These are phyloP conservation scores for Trypanosoma grayi DNA, from an alignment of 208 protist genomes.

Conservation along the genomic window DNA sequence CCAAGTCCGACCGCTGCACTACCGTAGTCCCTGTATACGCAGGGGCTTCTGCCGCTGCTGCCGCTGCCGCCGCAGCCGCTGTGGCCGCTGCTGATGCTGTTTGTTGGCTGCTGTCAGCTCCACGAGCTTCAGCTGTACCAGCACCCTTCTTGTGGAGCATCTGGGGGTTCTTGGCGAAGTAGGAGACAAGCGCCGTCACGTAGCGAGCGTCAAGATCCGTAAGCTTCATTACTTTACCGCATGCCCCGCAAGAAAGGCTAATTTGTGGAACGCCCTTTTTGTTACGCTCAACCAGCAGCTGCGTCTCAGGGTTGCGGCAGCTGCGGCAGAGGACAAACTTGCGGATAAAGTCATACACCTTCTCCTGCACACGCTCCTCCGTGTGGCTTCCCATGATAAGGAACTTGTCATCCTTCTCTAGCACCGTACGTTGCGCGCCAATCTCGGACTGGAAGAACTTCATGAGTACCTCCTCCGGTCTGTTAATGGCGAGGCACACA, in stretches of 20 bases:
- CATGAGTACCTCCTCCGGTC: constrained; percentile 87
- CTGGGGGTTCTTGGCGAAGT: constrained; percentile 76
- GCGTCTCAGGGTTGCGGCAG: constrained; percentile 89
- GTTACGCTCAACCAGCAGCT: constrained; percentile 42
- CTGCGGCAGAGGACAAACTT: constrained; percentile 85
- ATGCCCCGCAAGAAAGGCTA: constrained; percentile 70
- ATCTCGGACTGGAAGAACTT: constrained; percentile 89
- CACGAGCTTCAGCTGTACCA: constrained; percentile 28
- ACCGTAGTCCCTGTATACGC: constrained; percentile 10
- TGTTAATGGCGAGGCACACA: constrained; percentile 84
- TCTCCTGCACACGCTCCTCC: constrained; percentile 77
- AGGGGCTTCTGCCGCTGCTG: constrained; percentile 14
- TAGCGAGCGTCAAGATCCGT: constrained; percentile 46
- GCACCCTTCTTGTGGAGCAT: constrained; percentile 29
- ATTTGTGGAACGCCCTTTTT: constrained; percentile 46
- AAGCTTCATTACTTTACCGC: constrained; percentile 48
- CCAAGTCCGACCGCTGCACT: constrained; percentile 27
- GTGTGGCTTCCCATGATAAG: constrained; percentile 83
- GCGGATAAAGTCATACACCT: constrained; percentile 84
- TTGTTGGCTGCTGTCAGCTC: constrained; percentile 17
- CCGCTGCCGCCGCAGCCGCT: constrained; percentile 21
- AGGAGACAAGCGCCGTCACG: constrained; percentile 50
- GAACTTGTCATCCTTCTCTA: constrained; percentile 85
- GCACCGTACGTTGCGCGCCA: constrained; percentile 78
- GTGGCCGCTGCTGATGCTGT: constrained; percentile 22